Conservation (phyloP, 306 rosid species). For the Quillaja saponaria region DNA sequence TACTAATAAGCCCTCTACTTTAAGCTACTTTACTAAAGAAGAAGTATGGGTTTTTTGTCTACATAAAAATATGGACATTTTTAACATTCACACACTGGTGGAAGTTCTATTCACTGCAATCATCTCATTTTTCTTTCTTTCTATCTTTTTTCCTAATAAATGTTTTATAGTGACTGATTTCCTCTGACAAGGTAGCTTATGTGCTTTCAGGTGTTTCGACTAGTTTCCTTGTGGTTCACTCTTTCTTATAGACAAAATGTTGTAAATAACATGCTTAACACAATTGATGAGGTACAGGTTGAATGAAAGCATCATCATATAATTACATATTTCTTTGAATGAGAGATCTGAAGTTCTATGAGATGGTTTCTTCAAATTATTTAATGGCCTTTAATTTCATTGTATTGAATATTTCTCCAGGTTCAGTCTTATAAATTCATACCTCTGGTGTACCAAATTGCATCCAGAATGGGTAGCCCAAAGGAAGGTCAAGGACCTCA, state of each 20-base stretch:
- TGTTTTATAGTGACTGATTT: too few relatives aligned
- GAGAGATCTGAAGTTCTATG: background rate
- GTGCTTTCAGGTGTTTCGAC: slow-evolving; percentile 78
- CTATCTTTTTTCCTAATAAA: too few relatives aligned
- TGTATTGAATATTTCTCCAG: slow-evolving; percentile 44
- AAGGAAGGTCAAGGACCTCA: slow-evolving; percentile 71
- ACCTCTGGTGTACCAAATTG: slow-evolving; percentile 89
- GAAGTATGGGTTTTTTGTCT: too few relatives aligned
- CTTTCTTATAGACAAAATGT: slow-evolving; percentile 67
- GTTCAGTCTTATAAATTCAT: slow-evolving; percentile 92
- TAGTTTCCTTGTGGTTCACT: slow-evolving; percentile 85
- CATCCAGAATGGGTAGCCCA: slow-evolving; percentile 93
- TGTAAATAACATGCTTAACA: slow-evolving; percentile 65
- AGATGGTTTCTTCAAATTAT: background rate
- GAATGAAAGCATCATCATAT: slow-evolving; percentile 9
- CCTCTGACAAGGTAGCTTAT: slow-evolving; percentile 25
- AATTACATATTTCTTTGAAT: background rate
- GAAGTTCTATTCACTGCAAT: too few relatives aligned
- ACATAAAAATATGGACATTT: too few relatives aligned
- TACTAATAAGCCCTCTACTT: too few relatives aligned
- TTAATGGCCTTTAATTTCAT: slow-evolving; percentile 12
- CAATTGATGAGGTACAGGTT: slow-evolving; percentile 65
- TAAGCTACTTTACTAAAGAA: too few relatives aligned
- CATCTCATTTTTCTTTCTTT: too few relatives aligned
- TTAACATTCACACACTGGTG: too few relatives aligned